Conservation (phyloP, 1,139 yeast species). For the Taiozyma sp. region DNA sequence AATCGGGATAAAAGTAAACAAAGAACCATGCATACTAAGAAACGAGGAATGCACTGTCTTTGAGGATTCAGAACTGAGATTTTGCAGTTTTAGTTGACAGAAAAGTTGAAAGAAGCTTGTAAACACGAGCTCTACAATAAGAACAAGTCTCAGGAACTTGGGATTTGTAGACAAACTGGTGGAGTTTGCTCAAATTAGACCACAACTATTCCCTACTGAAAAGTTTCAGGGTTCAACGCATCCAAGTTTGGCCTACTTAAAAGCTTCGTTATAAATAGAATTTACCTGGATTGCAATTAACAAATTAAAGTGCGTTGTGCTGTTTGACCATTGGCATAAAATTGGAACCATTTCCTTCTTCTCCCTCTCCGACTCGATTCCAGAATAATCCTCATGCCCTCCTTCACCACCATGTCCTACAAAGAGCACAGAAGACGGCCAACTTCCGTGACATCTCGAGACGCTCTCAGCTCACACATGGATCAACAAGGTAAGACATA, state of each 20-base stretch:
- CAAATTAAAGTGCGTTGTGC: not conserved
- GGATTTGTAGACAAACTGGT: not conserved
- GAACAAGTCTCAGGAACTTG: not conserved
- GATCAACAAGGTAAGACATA: slow-evolving; percentile 12
- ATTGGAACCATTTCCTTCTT: not conserved
- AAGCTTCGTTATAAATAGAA: not conserved
- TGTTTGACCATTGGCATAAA: not conserved
- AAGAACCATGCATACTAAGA: not conserved
- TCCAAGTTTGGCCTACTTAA: not conserved
- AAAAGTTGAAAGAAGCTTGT: not conserved
- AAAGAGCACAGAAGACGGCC: slow-evolving; percentile 21
- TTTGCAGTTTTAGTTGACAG: not conserved
- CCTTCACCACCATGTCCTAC: slow-evolving; percentile 11
- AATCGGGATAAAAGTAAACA: slow-evolving; percentile 14
- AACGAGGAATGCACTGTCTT: not conserved
- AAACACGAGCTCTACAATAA: not conserved
- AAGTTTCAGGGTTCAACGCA: not conserved
- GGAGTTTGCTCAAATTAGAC: not conserved
- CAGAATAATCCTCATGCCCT: not conserved
- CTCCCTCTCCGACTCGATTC: not conserved
- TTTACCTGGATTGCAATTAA: not conserved
- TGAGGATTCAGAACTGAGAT: not conserved
- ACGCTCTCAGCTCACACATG: slow-evolving; percentile 4
- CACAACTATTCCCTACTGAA: not conserved
- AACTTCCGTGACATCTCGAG: slow-evolving; percentile 20